A percentile compares a stretch with the other conserved stretches of the same genome.
These are phyloP conservation scores for Juglanconis juglandina DNA, from an alignment of 2,329 filamentous ascomycete species.

Conservation along the genomic window DNA sequence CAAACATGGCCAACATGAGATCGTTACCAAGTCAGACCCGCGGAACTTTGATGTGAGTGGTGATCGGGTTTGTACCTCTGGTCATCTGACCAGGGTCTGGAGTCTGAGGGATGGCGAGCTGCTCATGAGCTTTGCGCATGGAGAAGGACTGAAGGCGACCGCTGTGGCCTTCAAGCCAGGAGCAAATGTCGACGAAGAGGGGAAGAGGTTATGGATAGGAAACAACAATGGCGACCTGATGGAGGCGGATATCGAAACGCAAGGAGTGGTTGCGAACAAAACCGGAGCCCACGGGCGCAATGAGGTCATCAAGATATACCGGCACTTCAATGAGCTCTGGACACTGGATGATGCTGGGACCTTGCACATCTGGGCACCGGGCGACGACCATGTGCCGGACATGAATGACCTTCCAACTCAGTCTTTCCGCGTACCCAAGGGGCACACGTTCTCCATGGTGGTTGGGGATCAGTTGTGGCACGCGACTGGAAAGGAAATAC, in stretches of 20 bases:
- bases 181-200: slow-evolving; percentile 73
- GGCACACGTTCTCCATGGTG: slow-evolving; percentile 84
- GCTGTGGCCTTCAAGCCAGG: slow-evolving; percentile 84
- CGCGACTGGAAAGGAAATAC: slow-evolving; percentile 79
- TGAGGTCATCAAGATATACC: slow-evolving; percentile 80
- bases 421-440: slow-evolving; percentile 73
- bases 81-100: slow-evolving; percentile 85
- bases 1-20: slow-evolving; percentile 69
- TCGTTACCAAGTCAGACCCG: slow-evolving; percentile 82
- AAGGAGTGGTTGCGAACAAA: slow-evolving; percentile 67
- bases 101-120: slow-evolving; percentile 77
- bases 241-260: slow-evolving; percentile 77
- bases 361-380: slow-evolving; percentile 81
- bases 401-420: slow-evolving; percentile 68
- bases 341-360: slow-evolving; percentile 86
- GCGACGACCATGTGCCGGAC: slow-evolving; percentile 67
- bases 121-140: slow-evolving; percentile 76
- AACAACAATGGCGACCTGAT: slow-evolving; percentile 84
- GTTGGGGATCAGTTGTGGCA: slow-evolving; percentile 86
- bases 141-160: slow-evolving; percentile 78
- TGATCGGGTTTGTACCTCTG: slow-evolving; percentile 80
- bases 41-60: slow-evolving; percentile 85
- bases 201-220: slow-evolving; percentile 80
- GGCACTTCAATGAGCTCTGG: slow-evolving; percentile 88
- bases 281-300: slow-evolving; percentile 70